These are phyloP conservation scores for Colletotrichum zoysiae DNA, from an alignment of 2,329 filamentous ascomycete genomes.

Conservation along the genomic window DNA sequence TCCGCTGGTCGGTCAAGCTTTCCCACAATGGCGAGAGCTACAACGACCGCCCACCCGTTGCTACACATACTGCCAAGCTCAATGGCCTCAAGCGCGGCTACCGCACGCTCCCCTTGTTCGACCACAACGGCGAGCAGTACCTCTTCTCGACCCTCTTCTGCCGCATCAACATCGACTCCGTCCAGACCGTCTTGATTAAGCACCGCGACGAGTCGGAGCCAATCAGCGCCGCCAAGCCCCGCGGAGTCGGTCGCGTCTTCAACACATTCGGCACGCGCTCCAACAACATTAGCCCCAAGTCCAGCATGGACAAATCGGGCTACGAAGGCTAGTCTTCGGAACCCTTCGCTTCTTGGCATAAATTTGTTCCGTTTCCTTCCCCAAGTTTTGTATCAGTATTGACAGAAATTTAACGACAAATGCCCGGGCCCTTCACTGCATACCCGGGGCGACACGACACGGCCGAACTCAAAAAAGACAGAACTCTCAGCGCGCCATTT, in stretches of 20 bases:
- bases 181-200: constrained; percentile 69
- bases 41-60: constrained; percentile 76
- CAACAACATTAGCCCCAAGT: constrained; percentile 63
- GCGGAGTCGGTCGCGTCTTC: constrained; percentile 61
- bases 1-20: constrained; percentile 92
- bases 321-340: constrained; percentile 53
- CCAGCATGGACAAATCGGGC: constrained; percentile 62
- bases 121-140: constrained; percentile 91
- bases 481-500: constrained; percentile 40
- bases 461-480: constrained; percentile 42
- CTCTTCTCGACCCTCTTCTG: constrained; percentile 96
- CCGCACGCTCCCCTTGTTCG: constrained; percentile 89
- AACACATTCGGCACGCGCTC: constrained; percentile 67
- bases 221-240: constrained; percentile 62
- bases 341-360: constrained; percentile 39
- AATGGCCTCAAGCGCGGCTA: constrained; percentile 91
- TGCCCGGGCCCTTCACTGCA: constrained; percentile 21
- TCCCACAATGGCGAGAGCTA: constrained; percentile 80
- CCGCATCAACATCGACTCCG: constrained; percentile 77
- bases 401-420: constrained; percentile 37
- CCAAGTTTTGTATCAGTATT: constrained; percentile 41
- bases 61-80: constrained; percentile 93
- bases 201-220: constrained; percentile 52
- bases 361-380: constrained; percentile 23
- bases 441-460: constrained; percentile 40